Conservation (phyloP, 2,329 filamentous ascomycete species). For the Phaeosphaeriaceae sp. region DNA sequence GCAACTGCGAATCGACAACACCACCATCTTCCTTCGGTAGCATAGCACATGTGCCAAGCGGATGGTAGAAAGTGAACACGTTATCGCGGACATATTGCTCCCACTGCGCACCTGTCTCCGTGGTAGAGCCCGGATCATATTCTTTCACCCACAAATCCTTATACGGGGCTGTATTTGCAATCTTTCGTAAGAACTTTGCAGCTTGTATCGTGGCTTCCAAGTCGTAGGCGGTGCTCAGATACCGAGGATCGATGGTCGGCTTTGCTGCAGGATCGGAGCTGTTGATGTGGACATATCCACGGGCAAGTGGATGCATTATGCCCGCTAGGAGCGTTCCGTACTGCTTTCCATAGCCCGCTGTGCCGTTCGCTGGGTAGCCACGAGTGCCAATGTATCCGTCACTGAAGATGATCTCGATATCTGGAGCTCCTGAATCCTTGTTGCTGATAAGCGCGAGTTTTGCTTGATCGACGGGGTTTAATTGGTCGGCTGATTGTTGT, state of each 20-base stretch:
- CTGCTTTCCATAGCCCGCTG: constrained; percentile 20
- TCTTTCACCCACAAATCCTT: constrained; percentile 38
- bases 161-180: constrained; percentile 28
- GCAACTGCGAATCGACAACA: constrained; percentile 24
- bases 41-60: constrained; percentile 44
- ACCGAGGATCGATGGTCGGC: constrained; percentile 31
- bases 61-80: constrained; percentile 30
- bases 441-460: constrained; percentile 44
- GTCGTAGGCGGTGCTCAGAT: constrained; percentile 26
- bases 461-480: constrained; percentile 19
- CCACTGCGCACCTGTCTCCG: constrained; percentile 28
- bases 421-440: constrained; percentile 37
- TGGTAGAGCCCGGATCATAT: constrained; percentile 26
- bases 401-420: constrained; percentile 54
- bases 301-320: constrained; percentile 40
- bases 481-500: constrained; percentile 13
- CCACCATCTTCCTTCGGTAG: constrained; percentile 21
- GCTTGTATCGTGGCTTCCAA: constrained; percentile 16
- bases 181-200: constrained; percentile 30
- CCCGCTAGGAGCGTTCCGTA: constrained; percentile 39
- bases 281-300: constrained; percentile 29
- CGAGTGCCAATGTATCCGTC: constrained; percentile 53
- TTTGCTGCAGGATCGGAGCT: constrained; percentile 12
- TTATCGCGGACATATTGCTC: constrained; percentile 19
- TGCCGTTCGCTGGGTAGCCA: constrained; percentile 37